Evolutionary conservation across 768 basidiomycete species (phyloP), one percentile per base, ranked within the genome.

Genomic region (Macrocybe gigantea): DNA sequence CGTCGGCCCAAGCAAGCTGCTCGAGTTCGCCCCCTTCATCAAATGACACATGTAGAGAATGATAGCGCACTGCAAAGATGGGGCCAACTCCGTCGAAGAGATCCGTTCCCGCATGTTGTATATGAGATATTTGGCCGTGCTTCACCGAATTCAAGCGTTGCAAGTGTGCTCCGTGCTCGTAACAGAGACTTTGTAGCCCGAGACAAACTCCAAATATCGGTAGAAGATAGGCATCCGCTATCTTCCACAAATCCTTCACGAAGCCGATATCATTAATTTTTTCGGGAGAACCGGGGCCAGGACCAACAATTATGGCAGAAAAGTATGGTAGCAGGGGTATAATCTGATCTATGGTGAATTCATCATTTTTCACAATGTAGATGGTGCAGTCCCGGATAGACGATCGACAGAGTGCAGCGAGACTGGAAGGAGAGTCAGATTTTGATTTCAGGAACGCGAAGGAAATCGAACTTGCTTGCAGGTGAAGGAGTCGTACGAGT

Each of bases 401-500:
- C 49, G 67, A 69, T 40, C 78, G 77, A 64, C 80, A 84, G 22
- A 90, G 67, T 6, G 86, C 75, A 44, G 87, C 88, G 47, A 92
- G 79, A 58, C 89, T 91, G 40, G 5, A 48, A 12, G 30, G 35
- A 22, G 22, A 22, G 22, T 22, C 1, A 22, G 22, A 22, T 22
- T 22, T 42, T 47, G 8, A 37, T 22, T 41, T 33, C 39, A 31
- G 42, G 30, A 32, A 32, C 6, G 51, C 9, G 11, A 31, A 31
- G 7, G 9, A 33, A 38, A 6, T 31, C 37, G 29, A 39, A 72
- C 84, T 49, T 47, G 89, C 88, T 91, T 92, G 78, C 79, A 78
- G n/a, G 89, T 87, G 64, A 91, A 92, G 1, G 88, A 90, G 63
- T 91, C 89, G 54, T 91, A 89, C 0, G 88, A 91, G 60, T 90